Evolutionary conservation across 441 rosid species (phyloP), one percentile per base, ranked within the genome.

Genomic region (Jatropha multifida): DNA sequence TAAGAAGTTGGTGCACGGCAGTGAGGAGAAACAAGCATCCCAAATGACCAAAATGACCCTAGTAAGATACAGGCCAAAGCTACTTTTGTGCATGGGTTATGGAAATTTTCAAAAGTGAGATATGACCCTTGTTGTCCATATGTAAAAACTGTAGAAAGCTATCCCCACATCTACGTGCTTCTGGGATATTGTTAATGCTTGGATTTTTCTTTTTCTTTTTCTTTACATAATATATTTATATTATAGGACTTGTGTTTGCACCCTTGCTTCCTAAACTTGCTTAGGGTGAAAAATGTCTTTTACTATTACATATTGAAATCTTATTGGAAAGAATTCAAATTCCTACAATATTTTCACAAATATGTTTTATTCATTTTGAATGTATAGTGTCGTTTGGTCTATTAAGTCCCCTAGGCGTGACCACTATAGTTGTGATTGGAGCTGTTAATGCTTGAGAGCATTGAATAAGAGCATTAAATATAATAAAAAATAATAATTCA

Each of bases 41-140:
- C 64, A 76, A 40, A 68, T 69, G 59, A 76, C 72, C 65, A 76
- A 80, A 71, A 67, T 79, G 70, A 63, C 84, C 17, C 58, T 78
- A 0, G 51, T 58, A 11, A 82, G 81, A 12, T 69, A 76, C 64
- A 79, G 77, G 81, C 89, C 89, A 4, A 79, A 76, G 74, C 69
- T 83, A 54, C 78, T 83, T 55, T 78, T 85, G 37, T 89, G 90
- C 70, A 73, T 87, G 86, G 90, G 90, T 46, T 77, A 66, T 69
- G 82, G 84, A 46, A 75, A 76, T 42, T 73, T 40, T 74, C 77
- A 52, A 23, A 20, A 54, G 37, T 78, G 32, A 64, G 2, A 32
- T 32, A 61, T 13, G 42, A 4, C 18, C 17, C 13, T 41, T 42
- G 27, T 27, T 60, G 67, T 46, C 13, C 18, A 1, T 56, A 1